phyloP scores from a whole-genome alignment of 495 filamentous ascomycete species.

The Patellaria atrata region DNA sequence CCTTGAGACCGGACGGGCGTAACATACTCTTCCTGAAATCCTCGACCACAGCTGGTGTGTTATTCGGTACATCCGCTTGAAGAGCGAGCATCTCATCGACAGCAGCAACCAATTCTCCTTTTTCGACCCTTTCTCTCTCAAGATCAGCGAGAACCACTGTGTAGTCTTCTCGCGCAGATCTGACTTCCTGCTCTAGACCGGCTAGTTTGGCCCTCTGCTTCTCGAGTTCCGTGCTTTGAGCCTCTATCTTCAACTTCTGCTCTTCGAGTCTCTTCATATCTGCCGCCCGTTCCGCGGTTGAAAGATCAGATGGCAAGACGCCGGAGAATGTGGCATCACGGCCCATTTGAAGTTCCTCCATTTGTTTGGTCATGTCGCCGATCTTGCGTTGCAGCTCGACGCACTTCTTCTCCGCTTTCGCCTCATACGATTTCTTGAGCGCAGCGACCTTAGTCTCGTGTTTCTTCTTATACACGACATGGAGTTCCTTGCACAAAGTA shows the following conservation, averaged over 20 bases:
- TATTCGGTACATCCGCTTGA: conserved; percentile 20
- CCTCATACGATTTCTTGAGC: conserved; percentile 88
- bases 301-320: conserved; percentile 32
- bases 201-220: conserved; percentile 44
- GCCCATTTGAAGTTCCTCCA: conserved; percentile 52
- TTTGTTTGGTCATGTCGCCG: conserved; percentile 50
- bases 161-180: conserved; percentile 49
- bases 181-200: conserved; percentile 54
- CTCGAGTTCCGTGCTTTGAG: conserved; percentile 39
- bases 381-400: conserved; percentile 57
- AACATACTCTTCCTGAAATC: conserved; percentile 26
- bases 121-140: conserved; percentile 74
- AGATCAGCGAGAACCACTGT: conserved; percentile 47
- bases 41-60: conserved; percentile 19
- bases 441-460: conserved; percentile 90
- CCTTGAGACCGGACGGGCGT: conserved; percentile 23
- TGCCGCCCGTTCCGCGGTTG: conserved; percentile 34
- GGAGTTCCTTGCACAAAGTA: conserved; percentile 75
- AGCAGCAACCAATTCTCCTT: conserved; percentile 80
- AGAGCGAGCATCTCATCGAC: conserved; percentile 76
- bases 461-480: conserved; percentile 88
- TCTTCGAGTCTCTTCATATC: conserved; percentile 33
- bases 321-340: conserved; percentile 51
- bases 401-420: conserved; percentile 73
- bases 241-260: no score